Base-by-base conservation (phyloP, 805 yeast genomes). In the Suhomyces sp. region DNA sequence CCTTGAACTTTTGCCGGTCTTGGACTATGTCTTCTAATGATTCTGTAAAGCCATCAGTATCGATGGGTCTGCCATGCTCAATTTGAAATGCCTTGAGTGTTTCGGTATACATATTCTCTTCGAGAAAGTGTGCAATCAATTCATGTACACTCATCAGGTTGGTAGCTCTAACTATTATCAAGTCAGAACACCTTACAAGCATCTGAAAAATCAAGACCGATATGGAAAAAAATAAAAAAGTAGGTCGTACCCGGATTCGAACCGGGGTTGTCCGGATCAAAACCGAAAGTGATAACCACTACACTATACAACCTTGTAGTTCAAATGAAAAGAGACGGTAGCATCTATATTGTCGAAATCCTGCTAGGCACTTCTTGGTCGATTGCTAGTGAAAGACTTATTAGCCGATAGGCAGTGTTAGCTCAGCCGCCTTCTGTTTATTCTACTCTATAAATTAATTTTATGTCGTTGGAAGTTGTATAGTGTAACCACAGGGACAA, bases 211-310 rank as follows among this genome's bases (percentile, higher is more conserved):
- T 45, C n/a, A n/a, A n/a, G n/a, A n/a, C n/a, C 29, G 20, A 17
- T 45, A 21, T 43, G 19, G 22, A 21, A 15, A 27, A 15, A 44
- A 25, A 1, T 35, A 7, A 10, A 25, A 54, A 62, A 59, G 45
- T 29, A 83, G 87, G 86, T 82, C 88, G 81, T 81, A 80, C 87
- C 87, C 87, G 87, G 87, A 82, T 82, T 84, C 87, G 88, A 84
- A 84, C 87, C 82, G 87, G 87, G 86, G 87, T 83, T 82, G 83
- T 76, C 71, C 81, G 87, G 87, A 83, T 83, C 88, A 83, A 80
- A 83, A 83, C 87, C 87, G 81, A 82, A 77, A 77, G 87, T 83
- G 87, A 83, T 83, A 81, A 83, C 87, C 87, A 81, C 87, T 83
- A 83, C 87, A 83, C 87, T 82, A 83, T 80, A 81, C 74, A 69